Percentiles rank a stretch among this genome's conserved stretches.
These are phyloP conservation scores for Ustilago shanxiensis DNA, from an alignment of 1,284 basidiomycete species.

Conservation along the genomic window DNA sequence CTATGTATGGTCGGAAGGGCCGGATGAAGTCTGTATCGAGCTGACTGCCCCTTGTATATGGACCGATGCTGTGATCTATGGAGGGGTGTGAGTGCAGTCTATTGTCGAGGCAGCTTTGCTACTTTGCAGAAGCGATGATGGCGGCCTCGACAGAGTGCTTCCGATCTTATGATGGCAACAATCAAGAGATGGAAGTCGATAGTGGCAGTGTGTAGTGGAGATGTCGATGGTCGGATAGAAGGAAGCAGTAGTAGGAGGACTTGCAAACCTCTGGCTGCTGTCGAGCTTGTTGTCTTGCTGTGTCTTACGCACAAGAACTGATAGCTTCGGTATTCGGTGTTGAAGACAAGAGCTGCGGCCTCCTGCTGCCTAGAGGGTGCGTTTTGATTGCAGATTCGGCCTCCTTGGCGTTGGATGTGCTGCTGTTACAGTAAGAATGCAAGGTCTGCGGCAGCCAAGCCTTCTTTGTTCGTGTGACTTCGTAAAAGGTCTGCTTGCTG, in stretches of 20 bases:
- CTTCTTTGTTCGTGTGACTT: neutral
- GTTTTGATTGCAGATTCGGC: neutral
- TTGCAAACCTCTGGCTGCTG: neutral
- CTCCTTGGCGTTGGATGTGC: neutral
- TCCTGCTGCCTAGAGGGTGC: neutral
- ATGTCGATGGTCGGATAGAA: neutral
- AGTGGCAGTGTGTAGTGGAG: neutral
- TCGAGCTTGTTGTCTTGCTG: neutral
- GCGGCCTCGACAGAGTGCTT: constrained; percentile 13
- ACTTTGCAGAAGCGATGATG: constrained; percentile 9
- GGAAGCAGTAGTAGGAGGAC: neutral
- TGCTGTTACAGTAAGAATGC: constrained; percentile 4
- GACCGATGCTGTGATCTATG: neutral
- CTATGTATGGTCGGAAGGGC: constrained; percentile 6
- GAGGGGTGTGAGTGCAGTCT: neutral
- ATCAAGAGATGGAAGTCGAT: neutral
- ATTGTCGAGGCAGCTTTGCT: constrained; percentile 12
- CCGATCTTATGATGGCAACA: constrained; percentile 8
- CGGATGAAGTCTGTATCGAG: neutral
- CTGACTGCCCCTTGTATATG: neutral
- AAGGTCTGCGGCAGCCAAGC: constrained; percentile 18
- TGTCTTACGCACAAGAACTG: neutral
- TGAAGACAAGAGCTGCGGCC: neutral
- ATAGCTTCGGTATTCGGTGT: neutral
- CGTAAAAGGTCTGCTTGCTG: neutral